phyloP scores from a whole-genome alignment of 2,329 filamentous ascomycete species.

The Aspergillus ruber region DNA sequence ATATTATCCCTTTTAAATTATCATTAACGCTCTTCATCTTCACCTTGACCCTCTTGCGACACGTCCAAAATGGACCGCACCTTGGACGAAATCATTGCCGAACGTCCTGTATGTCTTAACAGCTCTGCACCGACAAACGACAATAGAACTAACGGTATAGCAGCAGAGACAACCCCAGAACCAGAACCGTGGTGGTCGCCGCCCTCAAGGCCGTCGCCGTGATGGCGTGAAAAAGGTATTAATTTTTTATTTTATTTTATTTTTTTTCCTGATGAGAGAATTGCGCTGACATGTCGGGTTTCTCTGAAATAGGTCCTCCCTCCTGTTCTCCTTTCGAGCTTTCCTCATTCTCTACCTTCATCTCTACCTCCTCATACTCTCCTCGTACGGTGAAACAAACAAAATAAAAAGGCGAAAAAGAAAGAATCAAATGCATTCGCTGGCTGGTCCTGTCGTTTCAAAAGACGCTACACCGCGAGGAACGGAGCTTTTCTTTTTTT shows the following conservation, averaged over 20 bases:
- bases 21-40: slow-evolving; percentile 1
- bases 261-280: slow-evolving; percentile 11
- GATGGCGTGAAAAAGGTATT: slow-evolving; percentile 86
- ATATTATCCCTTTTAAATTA: slow-evolving; percentile 1
- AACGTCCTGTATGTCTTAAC: slow-evolving; percentile 47
- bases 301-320: slow-evolving; percentile 34
- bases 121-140: neutral
- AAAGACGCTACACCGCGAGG: slow-evolving; percentile 18
- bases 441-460: slow-evolving; percentile 15
- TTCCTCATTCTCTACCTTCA: slow-evolving; percentile 15
- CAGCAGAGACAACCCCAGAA: slow-evolving; percentile 8
- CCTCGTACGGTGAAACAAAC: slow-evolving; percentile 30
- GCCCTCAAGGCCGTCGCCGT: slow-evolving; percentile 53
- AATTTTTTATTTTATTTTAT: neutral
- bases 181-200: slow-evolving; percentile 31
- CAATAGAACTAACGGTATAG: slow-evolving; percentile 14
- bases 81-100: slow-evolving; percentile 58
- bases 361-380: neutral
- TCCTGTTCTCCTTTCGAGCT: slow-evolving; percentile 33
- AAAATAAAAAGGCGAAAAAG: slow-evolving; percentile 5
- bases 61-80: slow-evolving; percentile 53
- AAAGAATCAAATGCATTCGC: slow-evolving; percentile 11
- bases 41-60: slow-evolving; percentile 1
- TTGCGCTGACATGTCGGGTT: slow-evolving; percentile 8
- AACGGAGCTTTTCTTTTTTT: slow-evolving; percentile 20